phyloP scores from a whole-genome alignment of 257 asterid species.

The Avicennia marina region DNA sequence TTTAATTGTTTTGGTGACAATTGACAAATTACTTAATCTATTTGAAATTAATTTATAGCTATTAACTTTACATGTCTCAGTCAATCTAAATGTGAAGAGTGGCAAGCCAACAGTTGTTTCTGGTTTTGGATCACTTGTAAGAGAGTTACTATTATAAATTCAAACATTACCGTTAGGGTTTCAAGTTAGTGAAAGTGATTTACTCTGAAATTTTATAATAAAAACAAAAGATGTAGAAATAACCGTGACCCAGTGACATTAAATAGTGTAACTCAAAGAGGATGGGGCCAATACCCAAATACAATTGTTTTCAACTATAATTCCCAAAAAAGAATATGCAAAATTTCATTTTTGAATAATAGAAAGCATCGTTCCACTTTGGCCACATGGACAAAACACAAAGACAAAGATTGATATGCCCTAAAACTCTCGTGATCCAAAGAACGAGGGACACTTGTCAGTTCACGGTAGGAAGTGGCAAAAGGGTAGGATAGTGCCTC shows the following conservation, averaged over 20 bases:
- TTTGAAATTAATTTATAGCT: background rate
- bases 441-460: conserved; percentile 40
- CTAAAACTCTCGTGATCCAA: conserved; percentile 26
- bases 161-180: no score
- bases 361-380: conserved; percentile 20
- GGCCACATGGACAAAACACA: conserved; percentile 25
- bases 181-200: no score
- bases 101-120: conserved; percentile 11
- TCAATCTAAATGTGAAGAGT: conserved; percentile 15
- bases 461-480: no score
- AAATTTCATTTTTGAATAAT: conserved; percentile 11
- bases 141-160: conserved; percentile 6
- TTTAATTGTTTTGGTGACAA: background rate
- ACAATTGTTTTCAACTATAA: no score
- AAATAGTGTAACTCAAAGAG: no score
- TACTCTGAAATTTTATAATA: no score
- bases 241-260: no score
- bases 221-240: no score
- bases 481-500: conserved; percentile 1
- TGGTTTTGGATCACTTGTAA: conserved; percentile 11
- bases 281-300: no score
- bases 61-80: conserved; percentile 1
- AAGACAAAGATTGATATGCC: conserved; percentile 21
- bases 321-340: background rate
- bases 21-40: background rate